A percentile compares a stretch with the other conserved stretches of the same genome.
phyloP scores from a whole-genome alignment of 768 basidiomycete species.

The Serpula lacrymans region DNA sequence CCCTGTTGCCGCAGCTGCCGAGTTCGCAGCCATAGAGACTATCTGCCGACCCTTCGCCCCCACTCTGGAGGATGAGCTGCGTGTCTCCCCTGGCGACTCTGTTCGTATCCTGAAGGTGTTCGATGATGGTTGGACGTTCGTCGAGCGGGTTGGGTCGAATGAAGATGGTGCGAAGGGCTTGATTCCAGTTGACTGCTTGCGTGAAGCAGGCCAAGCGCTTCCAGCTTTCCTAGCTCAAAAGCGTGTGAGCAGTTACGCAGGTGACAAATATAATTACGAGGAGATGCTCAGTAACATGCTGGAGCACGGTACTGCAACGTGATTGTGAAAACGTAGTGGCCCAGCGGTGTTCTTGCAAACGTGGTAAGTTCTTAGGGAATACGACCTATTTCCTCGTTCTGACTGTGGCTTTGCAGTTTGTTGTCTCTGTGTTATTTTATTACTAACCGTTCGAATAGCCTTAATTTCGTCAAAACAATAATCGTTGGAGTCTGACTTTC shows the following conservation, averaged over 20 bases:
- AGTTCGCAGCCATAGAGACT: conserved; percentile 42
- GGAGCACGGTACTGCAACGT: no score
- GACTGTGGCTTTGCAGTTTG: no score
- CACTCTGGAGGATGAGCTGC: conserved; percentile 57
- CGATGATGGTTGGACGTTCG: conserved; percentile 71
- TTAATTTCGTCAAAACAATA: no score
- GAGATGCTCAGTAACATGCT: no score
- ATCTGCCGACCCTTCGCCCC: conserved; percentile 56
- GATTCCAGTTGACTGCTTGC: conserved; percentile 70
- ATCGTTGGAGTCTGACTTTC: no score
- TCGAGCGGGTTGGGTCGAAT: conserved; percentile 39
- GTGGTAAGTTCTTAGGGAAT: no score
- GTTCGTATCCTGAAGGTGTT: conserved; percentile 54
- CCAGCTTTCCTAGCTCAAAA: conserved; percentile 49
- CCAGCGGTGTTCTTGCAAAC: no score
- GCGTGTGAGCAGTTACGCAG: conserved; percentile 39
- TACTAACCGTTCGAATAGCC: no score
- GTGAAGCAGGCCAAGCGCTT: conserved; percentile 43
- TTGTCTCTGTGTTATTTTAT: no score
- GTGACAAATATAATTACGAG: no score
- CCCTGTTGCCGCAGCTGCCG: conserved; percentile 17
- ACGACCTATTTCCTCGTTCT: no score
- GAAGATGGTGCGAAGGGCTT: conserved; percentile 39
- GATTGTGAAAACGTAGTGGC: no score
- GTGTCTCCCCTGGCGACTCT: conserved; percentile 45